These are phyloP conservation scores for Cystobasidium ongulense DNA, from an alignment of 768 basidiomycete species.

Conservation along the genomic window DNA sequence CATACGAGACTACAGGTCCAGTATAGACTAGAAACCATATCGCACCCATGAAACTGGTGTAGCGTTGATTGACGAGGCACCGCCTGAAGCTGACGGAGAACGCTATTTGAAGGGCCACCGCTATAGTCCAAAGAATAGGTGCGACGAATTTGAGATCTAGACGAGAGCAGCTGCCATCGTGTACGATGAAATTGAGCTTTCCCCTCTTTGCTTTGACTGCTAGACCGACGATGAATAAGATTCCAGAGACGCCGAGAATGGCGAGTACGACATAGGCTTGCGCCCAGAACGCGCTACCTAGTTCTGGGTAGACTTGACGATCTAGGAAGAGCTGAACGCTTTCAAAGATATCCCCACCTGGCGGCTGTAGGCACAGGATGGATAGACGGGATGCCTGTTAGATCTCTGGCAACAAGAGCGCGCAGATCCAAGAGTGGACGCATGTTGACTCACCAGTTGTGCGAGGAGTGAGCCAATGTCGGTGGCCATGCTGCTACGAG, in stretches of 20 bases:
- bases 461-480: neutral
- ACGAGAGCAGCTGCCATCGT: conserved; percentile 16
- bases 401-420: no score
- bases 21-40: conserved; percentile 1
- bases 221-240: neutral
- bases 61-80: neutral
- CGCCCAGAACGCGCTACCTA: neutral
- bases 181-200: neutral
- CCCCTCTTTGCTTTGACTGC: neutral
- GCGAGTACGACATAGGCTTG: neutral
- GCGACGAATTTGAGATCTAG: neutral
- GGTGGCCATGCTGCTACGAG: neutral
- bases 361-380: neutral
- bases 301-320: neutral
- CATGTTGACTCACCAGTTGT: neutral
- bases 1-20: conserved; percentile 2
- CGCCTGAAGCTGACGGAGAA: neutral
- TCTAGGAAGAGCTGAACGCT: neutral
- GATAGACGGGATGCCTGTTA: neutral
- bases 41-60: neutral
- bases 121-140: conserved; percentile 1
- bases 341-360: conserved; percentile 3
- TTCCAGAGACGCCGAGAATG: neutral
- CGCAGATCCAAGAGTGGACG: neutral
- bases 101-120: neutral